phyloP scores from a whole-genome alignment of 345 rosid genomes.

The Eucalyptus brandiana region DNA sequence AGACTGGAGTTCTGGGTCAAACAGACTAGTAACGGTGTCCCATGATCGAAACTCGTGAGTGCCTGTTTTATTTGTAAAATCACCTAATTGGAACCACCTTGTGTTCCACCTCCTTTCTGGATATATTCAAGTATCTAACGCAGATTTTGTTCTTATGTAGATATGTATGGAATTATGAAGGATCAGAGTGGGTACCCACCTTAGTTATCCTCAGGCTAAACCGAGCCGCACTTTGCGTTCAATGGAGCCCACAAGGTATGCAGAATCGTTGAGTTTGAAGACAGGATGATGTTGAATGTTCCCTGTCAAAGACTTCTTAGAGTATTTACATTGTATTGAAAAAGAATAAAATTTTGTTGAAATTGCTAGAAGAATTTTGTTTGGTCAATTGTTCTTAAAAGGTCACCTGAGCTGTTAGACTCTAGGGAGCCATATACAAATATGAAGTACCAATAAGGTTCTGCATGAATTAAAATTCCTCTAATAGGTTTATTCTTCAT shows the following conservation, averaged over 20 bases:
- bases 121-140: not conserved
- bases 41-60: conserved; percentile 98
- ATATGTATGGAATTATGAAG: conserved; percentile 91
- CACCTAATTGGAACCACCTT: not conserved
- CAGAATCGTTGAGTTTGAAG: not conserved
- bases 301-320: not conserved
- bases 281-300: not conserved
- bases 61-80: not conserved
- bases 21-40: conserved; percentile 81
- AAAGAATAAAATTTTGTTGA: not conserved
- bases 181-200: conserved; percentile 87
- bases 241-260: conserved; percentile 94
- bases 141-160: conserved; percentile 12
- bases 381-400: not conserved
- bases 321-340: not conserved
- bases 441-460: not conserved
- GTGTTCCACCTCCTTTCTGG: not conserved
- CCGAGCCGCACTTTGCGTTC: conserved; percentile 95
- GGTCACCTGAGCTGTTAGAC: not conserved
- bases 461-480: not conserved
- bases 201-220: conserved; percentile 96
- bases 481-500: not conserved
- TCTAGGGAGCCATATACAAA: not conserved
- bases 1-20: conserved; percentile 84
- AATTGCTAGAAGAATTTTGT: not conserved